phyloP scores from a whole-genome alignment of 192 early-diverging fungal genomes.

The Thamnidium elegans region DNA sequence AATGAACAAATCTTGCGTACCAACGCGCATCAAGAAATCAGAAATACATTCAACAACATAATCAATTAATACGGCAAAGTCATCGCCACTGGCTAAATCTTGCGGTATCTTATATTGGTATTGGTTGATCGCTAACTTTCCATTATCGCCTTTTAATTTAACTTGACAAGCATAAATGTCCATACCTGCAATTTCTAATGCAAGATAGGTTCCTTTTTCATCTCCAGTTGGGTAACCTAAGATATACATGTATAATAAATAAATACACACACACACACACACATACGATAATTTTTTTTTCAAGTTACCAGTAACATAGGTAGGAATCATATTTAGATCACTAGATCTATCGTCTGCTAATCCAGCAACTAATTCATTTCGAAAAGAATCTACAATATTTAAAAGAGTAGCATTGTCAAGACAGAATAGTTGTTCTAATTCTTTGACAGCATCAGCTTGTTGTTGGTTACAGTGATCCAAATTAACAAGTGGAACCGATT shows the following conservation, averaged over 20 bases:
- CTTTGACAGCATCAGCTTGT: constrained; percentile 20
- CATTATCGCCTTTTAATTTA: constrained; percentile 71
- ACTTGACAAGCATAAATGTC: constrained; percentile 90
- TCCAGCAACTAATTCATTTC: constrained; percentile 28
- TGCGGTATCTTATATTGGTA: constrained; percentile 73
- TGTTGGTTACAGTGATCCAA: constrained; percentile 13
- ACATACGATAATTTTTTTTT: background rate
- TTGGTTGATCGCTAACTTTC: constrained; percentile 69
- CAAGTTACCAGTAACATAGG: constrained; percentile 64
- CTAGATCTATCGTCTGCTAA: constrained; percentile 27
- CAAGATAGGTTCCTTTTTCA: constrained; percentile 84
- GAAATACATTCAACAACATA: constrained; percentile 70
- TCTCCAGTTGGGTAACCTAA: constrained; percentile 71
- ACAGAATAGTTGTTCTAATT: constrained; percentile 22
- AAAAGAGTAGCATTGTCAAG: constrained; percentile 15
- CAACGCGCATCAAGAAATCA: constrained; percentile 45
- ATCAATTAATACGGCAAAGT: constrained; percentile 62
- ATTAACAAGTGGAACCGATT: constrained; percentile 6
- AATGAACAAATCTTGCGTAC: constrained; percentile 37
- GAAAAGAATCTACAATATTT: constrained; percentile 22
- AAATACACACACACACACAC: no score
- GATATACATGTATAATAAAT: background rate
- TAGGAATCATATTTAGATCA: constrained; percentile 78
- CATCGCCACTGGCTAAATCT: constrained; percentile 51
- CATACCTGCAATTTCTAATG: constrained; percentile 90